phyloP scores from a whole-genome alignment of 2,329 filamentous ascomycete species.

The Phialophora verrucosa region DNA sequence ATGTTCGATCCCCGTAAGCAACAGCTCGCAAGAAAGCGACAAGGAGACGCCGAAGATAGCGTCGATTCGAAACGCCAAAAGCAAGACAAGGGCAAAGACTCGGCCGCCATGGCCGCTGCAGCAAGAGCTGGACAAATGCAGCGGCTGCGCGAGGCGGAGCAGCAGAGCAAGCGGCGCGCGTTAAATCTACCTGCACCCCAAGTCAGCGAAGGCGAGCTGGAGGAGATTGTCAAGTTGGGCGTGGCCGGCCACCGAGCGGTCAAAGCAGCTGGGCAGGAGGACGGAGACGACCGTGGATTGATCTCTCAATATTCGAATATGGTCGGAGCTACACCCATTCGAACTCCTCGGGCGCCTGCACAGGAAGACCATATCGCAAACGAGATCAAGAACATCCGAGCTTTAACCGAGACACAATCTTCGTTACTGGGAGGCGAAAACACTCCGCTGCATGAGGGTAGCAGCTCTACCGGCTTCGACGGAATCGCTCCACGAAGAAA shows the following conservation, averaged over 20 bases:
- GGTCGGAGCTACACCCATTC: constrained; percentile 81
- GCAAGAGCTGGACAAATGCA: constrained; percentile 93
- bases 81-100: constrained; percentile 80
- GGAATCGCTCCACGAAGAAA: constrained; percentile 81
- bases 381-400: constrained; percentile 91
- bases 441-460: constrained; percentile 81
- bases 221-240: constrained; percentile 99
- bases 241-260: constrained; percentile 88
- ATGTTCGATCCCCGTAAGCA: constrained; percentile 92
- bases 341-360: constrained; percentile 86
- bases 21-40: constrained; percentile 88
- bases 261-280: constrained; percentile 75
- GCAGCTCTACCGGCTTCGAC: constrained; percentile 84
- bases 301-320: constrained; percentile 85
- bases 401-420: constrained; percentile 90
- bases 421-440: constrained; percentile 93
- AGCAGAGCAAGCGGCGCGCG: constrained; percentile 87
- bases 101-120: constrained; percentile 80
- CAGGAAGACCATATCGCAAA: constrained; percentile 97
- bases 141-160: constrained; percentile 92
- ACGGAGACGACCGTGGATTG: constrained; percentile 81
- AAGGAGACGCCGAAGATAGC: constrained; percentile 85
- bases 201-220: constrained; percentile 88
- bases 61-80: constrained; percentile 82
- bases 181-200: constrained; percentile 88